Conservation (phyloP, 1,284 basidiomycete genomes). For the Pterulicium gracile region DNA sequence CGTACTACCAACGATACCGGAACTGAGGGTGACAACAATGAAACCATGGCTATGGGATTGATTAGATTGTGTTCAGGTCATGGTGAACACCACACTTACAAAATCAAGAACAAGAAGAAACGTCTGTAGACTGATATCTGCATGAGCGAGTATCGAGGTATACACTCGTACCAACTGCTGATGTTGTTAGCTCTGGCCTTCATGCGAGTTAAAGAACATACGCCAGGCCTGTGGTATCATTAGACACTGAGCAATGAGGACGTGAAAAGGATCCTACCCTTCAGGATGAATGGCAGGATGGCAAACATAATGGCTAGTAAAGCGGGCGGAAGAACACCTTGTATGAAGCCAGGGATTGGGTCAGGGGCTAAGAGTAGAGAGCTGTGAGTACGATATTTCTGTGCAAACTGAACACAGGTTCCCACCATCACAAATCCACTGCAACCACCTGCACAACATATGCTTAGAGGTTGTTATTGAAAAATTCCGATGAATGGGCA, state of each 20-base stretch:
- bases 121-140: conserved; percentile 69
- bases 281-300: conserved; percentile 58
- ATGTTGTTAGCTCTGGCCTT: neutral
- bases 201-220: neutral
- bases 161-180: conserved; percentile 61
- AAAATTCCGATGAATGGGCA: conserved; percentile 11
- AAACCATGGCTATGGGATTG: conserved; percentile 38
- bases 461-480: too few relatives aligned
- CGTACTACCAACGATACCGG: conserved; percentile 41
- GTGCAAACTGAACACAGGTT: neutral
- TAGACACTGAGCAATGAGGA: neutral
- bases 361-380: conserved; percentile 21
- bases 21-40: conserved; percentile 60
- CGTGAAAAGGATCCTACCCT: conserved; percentile 25
- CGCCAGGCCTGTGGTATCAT: neutral
- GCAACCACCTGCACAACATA: conserved; percentile 39
- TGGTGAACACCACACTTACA: conserved; percentile 30
- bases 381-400: neutral
- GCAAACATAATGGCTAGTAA: conserved; percentile 61
- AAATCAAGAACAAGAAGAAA: conserved; percentile 66
- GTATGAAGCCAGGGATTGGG: conserved; percentile 56
- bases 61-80: too few relatives aligned
- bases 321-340: conserved; percentile 59
- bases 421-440: conserved; percentile 41
- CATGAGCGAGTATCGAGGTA: conserved; percentile 60